Evolutionary conservation across 345 rosid species (phyloP), one percentile per base, ranked within the genome.

Genomic region (Populus simonii): DNA sequence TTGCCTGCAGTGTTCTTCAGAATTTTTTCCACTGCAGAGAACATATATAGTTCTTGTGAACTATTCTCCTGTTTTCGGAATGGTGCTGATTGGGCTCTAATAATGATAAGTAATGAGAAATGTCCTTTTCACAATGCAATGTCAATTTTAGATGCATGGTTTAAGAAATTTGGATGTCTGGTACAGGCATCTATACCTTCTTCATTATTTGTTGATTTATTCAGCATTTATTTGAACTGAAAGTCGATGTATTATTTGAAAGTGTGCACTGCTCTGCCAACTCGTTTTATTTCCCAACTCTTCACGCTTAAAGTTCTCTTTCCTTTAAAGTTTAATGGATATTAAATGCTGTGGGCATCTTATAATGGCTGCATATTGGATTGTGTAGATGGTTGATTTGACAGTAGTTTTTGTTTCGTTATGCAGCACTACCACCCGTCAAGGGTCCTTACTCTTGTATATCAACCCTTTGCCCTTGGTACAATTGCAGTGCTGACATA

Each of bases 361-460:
- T 53, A 20, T 43, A 39, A 25, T 76, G 6, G 10, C 27, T 79
- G 75, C 66, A 10, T 38, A 25, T 17, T 29, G 49, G 38, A 29
- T 41, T n/a, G 4, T 10, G 12, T 41, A 8, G 31, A n/a, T 11
- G 2, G 20, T 41, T 5, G 4, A 55, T 71, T 73, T 73, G 77
- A 72, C 77, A 18, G 33, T 68, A 10, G 47, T 75, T 81, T 76
- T 74, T 25, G 22, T 39, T 59, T 39, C 20, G 35, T 45, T 69
- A 27, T 78, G 86, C 88, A 94, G 98, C 65, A 76, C 3, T 94
- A 90, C 75, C 98, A 93, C 83, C 88, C 98, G 0, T 86, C 96
- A 1, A 89, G 97, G 75, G 87, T 92, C 27, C 92, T 92, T 57
- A 89, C 97, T 39, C 90, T 94, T 66, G 93, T 90, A 23, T 94